A percentile compares a stretch with the other conserved stretches of the same genome.
Conservation (phyloP, 1,139 yeast species). For the Scheffersomyces segobiensis region DNA sequence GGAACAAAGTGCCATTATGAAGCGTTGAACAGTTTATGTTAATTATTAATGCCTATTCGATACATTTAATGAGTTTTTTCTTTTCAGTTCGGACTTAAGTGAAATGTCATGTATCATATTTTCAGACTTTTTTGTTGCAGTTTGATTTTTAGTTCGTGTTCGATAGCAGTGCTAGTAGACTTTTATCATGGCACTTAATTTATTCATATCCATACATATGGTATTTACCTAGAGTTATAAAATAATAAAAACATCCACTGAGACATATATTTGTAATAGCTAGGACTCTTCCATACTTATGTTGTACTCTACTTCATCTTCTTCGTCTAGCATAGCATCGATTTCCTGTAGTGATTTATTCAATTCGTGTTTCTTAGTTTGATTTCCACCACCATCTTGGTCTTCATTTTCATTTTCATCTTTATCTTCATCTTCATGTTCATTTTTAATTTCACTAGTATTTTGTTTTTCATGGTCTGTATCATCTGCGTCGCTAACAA, state of each 20-base stretch:
- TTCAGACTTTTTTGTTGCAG: neutral
- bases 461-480: conserved; percentile 3
- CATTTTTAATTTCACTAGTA: conserved; percentile 1
- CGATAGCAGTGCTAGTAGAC: neutral
- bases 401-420: conserved; percentile 2
- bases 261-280: neutral
- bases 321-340: conserved; percentile 39
- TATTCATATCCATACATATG: neutral
- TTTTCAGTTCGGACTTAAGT: neutral
- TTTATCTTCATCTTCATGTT: neutral
- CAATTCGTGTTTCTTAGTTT: conserved; percentile 8
- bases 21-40: conserved; percentile 6
- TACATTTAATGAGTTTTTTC: neutral
- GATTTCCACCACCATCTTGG: conserved; percentile 3
- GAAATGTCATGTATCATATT: neutral
- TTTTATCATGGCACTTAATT: neutral
- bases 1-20: conserved; percentile 35
- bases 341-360: conserved; percentile 29
- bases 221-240: neutral
- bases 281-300: conserved; percentile 19
- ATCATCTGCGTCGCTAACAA: conserved; percentile 5
- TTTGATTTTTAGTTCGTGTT: neutral
- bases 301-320: conserved; percentile 44
- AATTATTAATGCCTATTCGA: neutral
- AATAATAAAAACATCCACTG: neutral